Base-by-base conservation (phyloP, 805 yeast species). In the Ogataea salicorniae region DNA sequence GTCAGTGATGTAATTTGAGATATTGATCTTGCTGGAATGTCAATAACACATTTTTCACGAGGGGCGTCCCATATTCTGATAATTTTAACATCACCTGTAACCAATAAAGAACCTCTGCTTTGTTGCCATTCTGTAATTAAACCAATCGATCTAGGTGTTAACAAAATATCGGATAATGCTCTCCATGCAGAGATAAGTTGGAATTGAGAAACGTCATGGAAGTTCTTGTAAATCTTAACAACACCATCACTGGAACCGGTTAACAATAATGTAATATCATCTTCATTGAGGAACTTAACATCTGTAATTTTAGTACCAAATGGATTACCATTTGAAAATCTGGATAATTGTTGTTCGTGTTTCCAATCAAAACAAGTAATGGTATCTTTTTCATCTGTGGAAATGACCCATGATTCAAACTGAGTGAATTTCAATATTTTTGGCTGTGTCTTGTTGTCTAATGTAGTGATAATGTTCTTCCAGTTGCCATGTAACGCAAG, bases 41-140 rank as follows among this genome's bases (percentile, higher is more conserved):
- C 97, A 16, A 80, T 79, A 42, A 87, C 75, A 60, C 96, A 85
- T 44, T 85, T 73, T 61, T 94, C 99, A 34, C 97, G 73, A 13
- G 96, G 94, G 0, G 98, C 98, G 68, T 94, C 98, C 99, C 99
- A 94, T 1, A 91, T 74, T 48, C 96, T 73, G 46, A 94, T 88
- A 22, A 90, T 83, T 58, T 91, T 87, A 8, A 88, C 96, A 70
- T 94, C 98, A 41, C 99, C 99, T 37, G 96, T 90, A 1, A 87
- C 96, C 46, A 92, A 70, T 36, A 94, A 70, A 0, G 96, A 80
- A 0, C 99, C 99, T 50, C 97, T 73, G 40, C 94, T 84, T 61
- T 94, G 99, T 64, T 92, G 98, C 99, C 99, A 94, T 56, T 94
- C 98, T 11, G 91, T 81, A 17, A 89, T 76, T 45, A 92, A 70